Evolutionary conservation across 2,329 filamentous ascomycete genomes (phyloP).

Genomic region (Mycocentrospora acerina): DNA sequence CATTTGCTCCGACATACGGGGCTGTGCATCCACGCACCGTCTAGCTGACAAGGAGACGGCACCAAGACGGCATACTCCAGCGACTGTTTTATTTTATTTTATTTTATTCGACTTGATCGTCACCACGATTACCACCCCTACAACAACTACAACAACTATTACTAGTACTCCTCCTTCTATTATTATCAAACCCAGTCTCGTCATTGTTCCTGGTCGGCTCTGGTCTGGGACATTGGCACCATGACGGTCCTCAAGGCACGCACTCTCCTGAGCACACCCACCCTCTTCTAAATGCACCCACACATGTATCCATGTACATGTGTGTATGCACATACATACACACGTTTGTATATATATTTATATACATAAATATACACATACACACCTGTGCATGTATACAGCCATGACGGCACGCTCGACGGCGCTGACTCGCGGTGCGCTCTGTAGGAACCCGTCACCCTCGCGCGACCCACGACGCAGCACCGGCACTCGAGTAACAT

Average conservation of each 20-base stretch:
- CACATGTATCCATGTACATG: too few relatives aligned
- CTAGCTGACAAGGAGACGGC: conserved; percentile 13
- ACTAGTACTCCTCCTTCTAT: too few relatives aligned
- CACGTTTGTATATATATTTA: too few relatives aligned
- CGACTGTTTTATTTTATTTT: conserved; percentile 8
- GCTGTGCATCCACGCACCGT: conserved; percentile 23
- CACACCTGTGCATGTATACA: too few relatives aligned
- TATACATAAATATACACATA: too few relatives aligned
- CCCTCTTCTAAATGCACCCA: too few relatives aligned
- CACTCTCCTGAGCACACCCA: conserved; percentile 10
- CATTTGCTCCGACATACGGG: conserved; percentile 15
- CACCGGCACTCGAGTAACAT: conserved; percentile 53
- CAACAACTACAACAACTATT: too few relatives aligned
- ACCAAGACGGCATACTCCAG: conserved; percentile 3
- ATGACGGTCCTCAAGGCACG: conserved; percentile 45
- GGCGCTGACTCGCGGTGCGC: conserved; percentile 32
- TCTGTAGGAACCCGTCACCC: conserved; percentile 42
- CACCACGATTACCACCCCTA: too few relatives aligned
- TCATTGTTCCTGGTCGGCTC: too few relatives aligned
- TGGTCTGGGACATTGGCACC: conserved; percentile 10
- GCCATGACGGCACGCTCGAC: conserved; percentile 8
- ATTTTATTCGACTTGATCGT: too few relatives aligned
- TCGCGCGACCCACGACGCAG: conserved; percentile 46
- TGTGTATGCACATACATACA: too few relatives aligned
- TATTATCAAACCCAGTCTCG: too few relatives aligned